phyloP scores from a whole-genome alignment of 148 eudicot species.

The Tetragonia tetragonoides region DNA sequence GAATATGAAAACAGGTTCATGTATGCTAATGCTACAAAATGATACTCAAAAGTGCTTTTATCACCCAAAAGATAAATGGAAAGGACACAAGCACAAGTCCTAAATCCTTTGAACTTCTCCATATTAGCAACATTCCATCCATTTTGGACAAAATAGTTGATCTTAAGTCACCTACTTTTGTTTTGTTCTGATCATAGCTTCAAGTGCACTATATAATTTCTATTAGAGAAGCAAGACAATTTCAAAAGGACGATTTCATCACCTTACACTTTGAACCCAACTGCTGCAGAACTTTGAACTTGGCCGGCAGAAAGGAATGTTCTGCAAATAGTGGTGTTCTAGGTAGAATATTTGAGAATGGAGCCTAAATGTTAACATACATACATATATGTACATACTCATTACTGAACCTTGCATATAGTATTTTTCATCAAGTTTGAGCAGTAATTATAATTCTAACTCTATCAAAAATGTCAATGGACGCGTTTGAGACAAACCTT shows the following conservation, averaged over 20 bases:
- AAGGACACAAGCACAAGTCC: conserved; percentile 13
- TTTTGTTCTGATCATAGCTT: conserved; percentile 27
- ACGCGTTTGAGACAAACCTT: background rate
- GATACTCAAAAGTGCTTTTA: conserved; percentile 22
- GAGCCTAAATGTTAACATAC: conserved; percentile 7
- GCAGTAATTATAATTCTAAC: background rate
- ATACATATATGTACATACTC: background rate
- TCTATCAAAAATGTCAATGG: background rate
- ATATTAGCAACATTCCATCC: conserved; percentile 19
- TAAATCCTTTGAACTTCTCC: conserved; percentile 19
- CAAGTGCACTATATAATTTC: conserved; percentile 21
- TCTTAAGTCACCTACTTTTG: conserved; percentile 30
- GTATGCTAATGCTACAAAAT: conserved; percentile 11
- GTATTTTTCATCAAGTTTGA: conserved; percentile 2
- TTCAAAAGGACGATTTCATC: background rate
- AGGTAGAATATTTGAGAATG: conserved; percentile 31
- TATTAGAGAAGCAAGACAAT: conserved; percentile 19
- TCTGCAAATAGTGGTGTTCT: conserved; percentile 31
- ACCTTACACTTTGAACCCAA: conserved; percentile 18
- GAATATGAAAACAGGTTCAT: conserved; percentile 22
- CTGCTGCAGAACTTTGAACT: conserved; percentile 23
- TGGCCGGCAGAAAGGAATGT: conserved; percentile 19
- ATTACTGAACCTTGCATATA: conserved; percentile 9
- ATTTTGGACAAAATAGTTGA: conserved; percentile 25
- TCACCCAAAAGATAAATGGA: conserved; percentile 12